phyloP scores from a whole-genome alignment of 306 rosid genomes.

The Vicia sativa region DNA sequence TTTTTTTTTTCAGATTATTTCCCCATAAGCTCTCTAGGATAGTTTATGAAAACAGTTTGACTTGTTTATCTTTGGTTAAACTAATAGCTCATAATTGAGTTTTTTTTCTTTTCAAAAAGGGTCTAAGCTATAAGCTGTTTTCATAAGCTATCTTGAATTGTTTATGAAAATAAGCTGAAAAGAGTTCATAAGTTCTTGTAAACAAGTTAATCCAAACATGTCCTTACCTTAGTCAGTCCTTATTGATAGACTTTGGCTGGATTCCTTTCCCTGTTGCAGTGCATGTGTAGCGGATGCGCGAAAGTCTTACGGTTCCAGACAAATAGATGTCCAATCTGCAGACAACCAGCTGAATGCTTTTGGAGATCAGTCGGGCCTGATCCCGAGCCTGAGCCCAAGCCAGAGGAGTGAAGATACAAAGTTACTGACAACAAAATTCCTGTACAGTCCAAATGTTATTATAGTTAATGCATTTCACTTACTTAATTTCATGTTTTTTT shows the following conservation, averaged over 20 bases:
- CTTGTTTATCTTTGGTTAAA: not conserved
- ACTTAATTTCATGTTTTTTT: conserved; percentile 34
- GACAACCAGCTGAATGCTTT: conserved; percentile 96
- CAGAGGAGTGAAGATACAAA: conserved; percentile 52
- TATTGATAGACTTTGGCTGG: conserved; percentile 15
- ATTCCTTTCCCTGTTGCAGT: conserved; percentile 57
- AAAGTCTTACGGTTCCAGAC: conserved; percentile 90
- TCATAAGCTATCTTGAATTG: not conserved
- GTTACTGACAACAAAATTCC: conserved; percentile 31
- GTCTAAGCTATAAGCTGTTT: not conserved
- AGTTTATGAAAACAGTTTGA: not conserved
- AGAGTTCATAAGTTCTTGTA: not conserved
- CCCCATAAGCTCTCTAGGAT: not conserved
- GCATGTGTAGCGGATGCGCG: conserved; percentile 94
- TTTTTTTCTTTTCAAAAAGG: not conserved
- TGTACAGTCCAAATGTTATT: conserved; percentile 52
- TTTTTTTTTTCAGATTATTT: not conserved
- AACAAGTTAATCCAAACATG: not conserved
- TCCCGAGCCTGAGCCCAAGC: conserved; percentile 29
- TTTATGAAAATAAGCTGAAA: not conserved
- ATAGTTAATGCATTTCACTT: conserved; percentile 31
- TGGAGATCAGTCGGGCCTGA: conserved; percentile 84
- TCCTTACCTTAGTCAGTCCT: not conserved
- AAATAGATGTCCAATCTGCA: conserved; percentile 91
- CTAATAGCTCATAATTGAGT: not conserved